Base-by-base conservation (phyloP, 331 rosid species). In the Ulmus americana region DNA sequence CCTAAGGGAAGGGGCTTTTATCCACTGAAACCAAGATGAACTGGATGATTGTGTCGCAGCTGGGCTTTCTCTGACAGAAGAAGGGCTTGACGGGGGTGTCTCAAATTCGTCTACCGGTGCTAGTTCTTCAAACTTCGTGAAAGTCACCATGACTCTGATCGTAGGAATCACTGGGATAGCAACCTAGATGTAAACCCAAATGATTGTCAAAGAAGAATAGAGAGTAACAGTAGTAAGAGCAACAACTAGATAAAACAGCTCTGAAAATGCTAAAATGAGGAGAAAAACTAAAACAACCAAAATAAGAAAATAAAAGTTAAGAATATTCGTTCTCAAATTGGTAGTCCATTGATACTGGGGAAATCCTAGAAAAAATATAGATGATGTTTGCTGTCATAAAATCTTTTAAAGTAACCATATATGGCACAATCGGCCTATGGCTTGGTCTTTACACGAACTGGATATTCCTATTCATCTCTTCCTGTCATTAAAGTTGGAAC, bases 1-100 rank as follows among this genome's bases (percentile, higher is more conserved):
- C 9, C 95, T 85, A 51, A 77, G 81, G 76, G 85, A 94, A 8
- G 99, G 97, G 45, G 90, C 95, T 72, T 84, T 87, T 48, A 90
- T 90, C 99, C 99, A 94, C 82, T 90, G 95, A 82, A 89, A 89
- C 99, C 97, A 94, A 65, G 99, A 92, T 0, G 96, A 83, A 59
- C 86, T 72, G 0, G 91, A 72, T 49, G 73, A 64, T 11, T 75
- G 58, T 14, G 79, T 43, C 13, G 18, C 59, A 0, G 79, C 56
- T 3, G 95, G 97, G 79, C 97, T 92, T 75, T 85, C 91, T 68
- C 68, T 82, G 70, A 78, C 85, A 28, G 76, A 68, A 3, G 84
- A 64, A 41, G 99, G 99, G 77, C 99, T 94, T 0, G 99, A 69
- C 0, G 99, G 99, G 0, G 96, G 99, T 1, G 99, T 94, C 1